Evolutionary conservation across 805 yeast genomes (phyloP).

Genomic region (Candida vaughaniae): DNA sequence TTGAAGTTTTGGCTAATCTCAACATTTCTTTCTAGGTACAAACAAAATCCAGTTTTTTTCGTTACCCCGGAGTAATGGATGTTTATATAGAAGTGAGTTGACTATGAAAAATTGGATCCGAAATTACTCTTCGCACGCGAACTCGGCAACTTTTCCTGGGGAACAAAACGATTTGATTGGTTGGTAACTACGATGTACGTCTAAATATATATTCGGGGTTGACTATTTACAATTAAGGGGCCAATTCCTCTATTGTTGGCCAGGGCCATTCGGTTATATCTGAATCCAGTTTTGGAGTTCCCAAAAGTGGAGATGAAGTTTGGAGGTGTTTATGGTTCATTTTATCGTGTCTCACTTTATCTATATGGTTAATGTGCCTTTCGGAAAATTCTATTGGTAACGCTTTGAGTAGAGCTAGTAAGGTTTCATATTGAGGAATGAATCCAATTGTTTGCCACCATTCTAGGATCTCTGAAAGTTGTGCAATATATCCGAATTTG

Average conservation of each 20-base stretch:
- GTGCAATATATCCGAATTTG: conserved; percentile 45
- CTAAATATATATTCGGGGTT: no score
- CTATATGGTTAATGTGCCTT: conserved; percentile 37
- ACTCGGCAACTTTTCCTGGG: no score
- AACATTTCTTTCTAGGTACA: conserved; percentile 20
- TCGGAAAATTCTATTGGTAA: conserved; percentile 37
- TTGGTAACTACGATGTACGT: conserved; percentile 1
- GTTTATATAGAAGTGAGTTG: conserved; percentile 2
- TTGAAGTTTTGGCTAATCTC: conserved; percentile 17
- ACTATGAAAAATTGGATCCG: no score
- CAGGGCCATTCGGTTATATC: conserved; percentile 12
- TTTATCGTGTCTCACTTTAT: conserved; percentile 11
- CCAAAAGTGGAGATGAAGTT: no score
- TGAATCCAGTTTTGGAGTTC: no score
- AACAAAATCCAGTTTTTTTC: neutral
- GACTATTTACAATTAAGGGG: no score
- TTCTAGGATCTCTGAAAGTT: conserved; percentile 48
- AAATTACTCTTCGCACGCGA: no score
- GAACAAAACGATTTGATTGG: conserved; percentile 11
- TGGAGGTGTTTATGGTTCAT: no score
- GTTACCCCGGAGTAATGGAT: conserved; percentile 10
- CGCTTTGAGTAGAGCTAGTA: conserved; percentile 38
- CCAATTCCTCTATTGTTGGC: conserved; percentile 7
- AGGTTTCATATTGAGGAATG: conserved; percentile 39
- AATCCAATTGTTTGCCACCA: conserved; percentile 54